phyloP scores from a whole-genome alignment of 2,329 filamentous ascomycete species.

The Stemphylium beticola region DNA sequence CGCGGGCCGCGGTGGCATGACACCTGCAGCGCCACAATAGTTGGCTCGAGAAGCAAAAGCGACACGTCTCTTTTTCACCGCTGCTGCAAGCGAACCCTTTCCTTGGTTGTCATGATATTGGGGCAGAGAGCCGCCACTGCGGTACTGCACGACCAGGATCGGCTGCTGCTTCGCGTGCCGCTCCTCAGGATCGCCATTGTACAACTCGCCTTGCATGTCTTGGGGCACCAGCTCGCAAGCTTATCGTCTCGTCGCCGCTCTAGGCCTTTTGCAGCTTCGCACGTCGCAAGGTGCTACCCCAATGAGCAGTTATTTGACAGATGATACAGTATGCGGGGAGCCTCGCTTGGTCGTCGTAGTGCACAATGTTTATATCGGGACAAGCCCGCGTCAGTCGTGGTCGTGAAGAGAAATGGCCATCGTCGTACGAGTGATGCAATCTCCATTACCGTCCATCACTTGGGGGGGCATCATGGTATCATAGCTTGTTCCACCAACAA shows the following conservation, averaged over 20 bases:
- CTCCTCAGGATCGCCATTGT: slow-evolving; percentile 23
- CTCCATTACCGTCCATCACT: background rate
- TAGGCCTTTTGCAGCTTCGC: slow-evolving; percentile 21
- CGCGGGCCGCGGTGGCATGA: slow-evolving; percentile 28
- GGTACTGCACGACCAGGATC: slow-evolving; percentile 20
- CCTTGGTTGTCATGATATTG: background rate
- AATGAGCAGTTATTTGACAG: slow-evolving; percentile 22
- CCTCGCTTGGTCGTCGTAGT: background rate
- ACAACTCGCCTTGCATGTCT: slow-evolving; percentile 11
- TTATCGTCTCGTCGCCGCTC: slow-evolving; percentile 27
- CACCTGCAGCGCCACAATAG: slow-evolving; percentile 18
- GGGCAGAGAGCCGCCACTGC: slow-evolving; percentile 14
- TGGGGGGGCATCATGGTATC: background rate
- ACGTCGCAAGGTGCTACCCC: slow-evolving; percentile 20
- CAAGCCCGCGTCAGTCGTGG: slow-evolving; percentile 24
- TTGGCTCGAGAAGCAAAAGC: slow-evolving; percentile 13
- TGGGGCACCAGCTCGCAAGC: slow-evolving; percentile 14
- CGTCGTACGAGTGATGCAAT: slow-evolving; percentile 16
- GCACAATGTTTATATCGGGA: slow-evolving; percentile 8
- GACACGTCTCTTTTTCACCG: slow-evolving; percentile 8
- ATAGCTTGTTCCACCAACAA: background rate
- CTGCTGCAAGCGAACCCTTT: slow-evolving; percentile 1
- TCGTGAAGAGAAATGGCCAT: slow-evolving; percentile 7
- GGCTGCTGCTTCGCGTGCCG: slow-evolving; percentile 18
- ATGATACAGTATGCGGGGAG: slow-evolving; percentile 20